Percentiles rank a stretch among this genome's conserved stretches.
phyloP scores from a whole-genome alignment of 352 stramenopile species.

The Globisporangium solare region DNA sequence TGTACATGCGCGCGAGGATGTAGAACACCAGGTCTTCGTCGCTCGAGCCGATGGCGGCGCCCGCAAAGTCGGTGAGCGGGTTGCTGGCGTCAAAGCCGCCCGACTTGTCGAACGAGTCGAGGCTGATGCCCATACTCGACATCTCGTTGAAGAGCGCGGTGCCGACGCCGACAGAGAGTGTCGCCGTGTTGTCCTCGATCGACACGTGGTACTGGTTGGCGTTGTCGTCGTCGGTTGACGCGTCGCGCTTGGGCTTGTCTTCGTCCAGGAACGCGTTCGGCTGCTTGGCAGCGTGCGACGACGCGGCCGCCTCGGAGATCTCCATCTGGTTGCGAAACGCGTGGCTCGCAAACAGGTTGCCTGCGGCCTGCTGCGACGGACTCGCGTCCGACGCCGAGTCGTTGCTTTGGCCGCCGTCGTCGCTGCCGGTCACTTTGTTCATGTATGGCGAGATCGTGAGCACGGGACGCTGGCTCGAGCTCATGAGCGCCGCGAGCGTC shows the following conservation, averaged over 20 bases:
- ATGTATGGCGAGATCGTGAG: slow-evolving; percentile 73
- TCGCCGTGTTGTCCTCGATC: slow-evolving; percentile 15
- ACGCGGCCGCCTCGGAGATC: slow-evolving; percentile 20
- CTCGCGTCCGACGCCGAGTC: slow-evolving; percentile 13
- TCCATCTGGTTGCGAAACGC: slow-evolving; percentile 73
- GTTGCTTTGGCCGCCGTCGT: slow-evolving; percentile 13
- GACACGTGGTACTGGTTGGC: slow-evolving; percentile 10
- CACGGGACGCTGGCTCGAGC: slow-evolving; percentile 34
- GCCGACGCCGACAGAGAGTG: slow-evolving; percentile 29
- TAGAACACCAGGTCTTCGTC: slow-evolving; percentile 81
- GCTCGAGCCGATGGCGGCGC: slow-evolving; percentile 18
- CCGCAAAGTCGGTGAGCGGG: slow-evolving; percentile 38
- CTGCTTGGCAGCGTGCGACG: slow-evolving; percentile 6
- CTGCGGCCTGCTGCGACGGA: slow-evolving; percentile 11
- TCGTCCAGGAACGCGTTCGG: slow-evolving; percentile 23
- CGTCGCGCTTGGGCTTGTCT: slow-evolving; percentile 23
- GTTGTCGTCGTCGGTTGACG: slow-evolving; percentile 22
- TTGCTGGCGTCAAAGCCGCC: slow-evolving; percentile 17
- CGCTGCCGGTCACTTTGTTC: slow-evolving; percentile 48
- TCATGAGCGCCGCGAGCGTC: slow-evolving; percentile 26
- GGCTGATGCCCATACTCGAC: slow-evolving; percentile 70
- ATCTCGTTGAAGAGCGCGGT: slow-evolving; percentile 65
- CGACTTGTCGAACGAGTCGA: slow-evolving; percentile 53
- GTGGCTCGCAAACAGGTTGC: slow-evolving; percentile 71
- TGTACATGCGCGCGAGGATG: slow-evolving; percentile 79